A percentile compares a stretch with the other conserved stretches of the same genome.
phyloP scores from a whole-genome alignment of 2,329 filamentous ascomycete genomes.

The Aspergillus caelatus region DNA sequence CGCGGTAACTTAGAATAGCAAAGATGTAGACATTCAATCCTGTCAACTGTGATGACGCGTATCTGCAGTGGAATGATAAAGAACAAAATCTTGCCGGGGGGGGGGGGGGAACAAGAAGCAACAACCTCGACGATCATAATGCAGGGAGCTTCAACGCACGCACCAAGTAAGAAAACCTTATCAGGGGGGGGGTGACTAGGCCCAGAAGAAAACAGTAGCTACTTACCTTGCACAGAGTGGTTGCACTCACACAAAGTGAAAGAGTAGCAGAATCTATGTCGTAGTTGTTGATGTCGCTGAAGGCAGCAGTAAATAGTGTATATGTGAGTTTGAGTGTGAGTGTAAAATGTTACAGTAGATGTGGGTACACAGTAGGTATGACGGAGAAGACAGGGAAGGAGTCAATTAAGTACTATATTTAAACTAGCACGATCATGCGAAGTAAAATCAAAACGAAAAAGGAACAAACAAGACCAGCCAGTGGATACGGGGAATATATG shows the following conservation, averaged over 20 bases:
- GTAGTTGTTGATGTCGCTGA: neutral
- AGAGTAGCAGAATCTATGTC: neutral
- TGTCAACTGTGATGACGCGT: conserved; percentile 22
- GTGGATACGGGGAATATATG: conserved; percentile 19
- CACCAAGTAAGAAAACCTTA: conserved; percentile 1
- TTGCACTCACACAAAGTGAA: conserved; percentile 10
- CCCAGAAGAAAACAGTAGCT: conserved; percentile 6
- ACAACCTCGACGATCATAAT: conserved; percentile 23
- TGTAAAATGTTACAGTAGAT: neutral
- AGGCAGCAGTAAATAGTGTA: conserved; percentile 4
- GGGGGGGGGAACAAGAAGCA: conserved; percentile 7
- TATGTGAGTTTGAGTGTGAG: conserved; percentile 1
- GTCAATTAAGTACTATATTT: conserved; percentile 5
- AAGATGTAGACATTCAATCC: conserved; percentile 1
- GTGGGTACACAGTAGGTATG: conserved; percentile 3
- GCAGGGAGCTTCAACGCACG: conserved; percentile 21
- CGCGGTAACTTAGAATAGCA: conserved; percentile 10
- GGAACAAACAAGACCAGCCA: conserved; percentile 12
- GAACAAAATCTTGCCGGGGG: conserved; percentile 2
- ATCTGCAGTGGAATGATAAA: conserved; percentile 19
- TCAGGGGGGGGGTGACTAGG: conserved; percentile 6
- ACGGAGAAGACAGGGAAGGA: conserved; percentile 4
- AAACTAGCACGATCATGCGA: conserved; percentile 6
- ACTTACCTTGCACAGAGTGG: conserved; percentile 17
- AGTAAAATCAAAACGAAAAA: neutral